Percentiles rank a stretch among this genome's conserved stretches.
Evolutionary conservation across 2,329 filamentous ascomycete species (phyloP).

Genomic region (Herpotrichia juniperi): DNA sequence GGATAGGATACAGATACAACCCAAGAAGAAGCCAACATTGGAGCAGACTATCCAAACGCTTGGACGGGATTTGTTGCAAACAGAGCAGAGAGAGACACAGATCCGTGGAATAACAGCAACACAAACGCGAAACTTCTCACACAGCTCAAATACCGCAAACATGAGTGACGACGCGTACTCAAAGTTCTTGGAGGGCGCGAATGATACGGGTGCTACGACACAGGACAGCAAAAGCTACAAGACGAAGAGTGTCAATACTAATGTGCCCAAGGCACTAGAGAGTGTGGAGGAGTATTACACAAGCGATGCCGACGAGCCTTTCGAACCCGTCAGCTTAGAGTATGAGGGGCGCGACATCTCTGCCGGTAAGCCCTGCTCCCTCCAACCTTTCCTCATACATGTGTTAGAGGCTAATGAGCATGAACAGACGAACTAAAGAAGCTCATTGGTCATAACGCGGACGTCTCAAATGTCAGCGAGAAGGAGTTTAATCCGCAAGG

Average conservation of each 20-base stretch:
- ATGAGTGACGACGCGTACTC: constrained; percentile 82
- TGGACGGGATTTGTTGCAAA: too few species aligned
- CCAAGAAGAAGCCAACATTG: too few species aligned
- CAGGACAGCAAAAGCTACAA: constrained; percentile 35
- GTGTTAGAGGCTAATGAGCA: background rate
- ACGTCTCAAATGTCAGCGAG: constrained; percentile 69
- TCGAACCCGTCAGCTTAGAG: constrained; percentile 74
- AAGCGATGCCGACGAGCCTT: constrained; percentile 86
- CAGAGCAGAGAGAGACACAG: too few species aligned
- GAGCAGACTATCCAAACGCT: too few species aligned
- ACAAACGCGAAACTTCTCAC: too few species aligned
- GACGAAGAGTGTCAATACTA: constrained; percentile 52
- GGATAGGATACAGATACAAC: too few species aligned
- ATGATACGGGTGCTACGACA: constrained; percentile 60
- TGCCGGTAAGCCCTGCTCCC: constrained; percentile 50
- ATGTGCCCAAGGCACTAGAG: constrained; percentile 60
- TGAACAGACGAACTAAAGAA: constrained; percentile 70
- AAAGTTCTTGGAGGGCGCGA: constrained; percentile 86
- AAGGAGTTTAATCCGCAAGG: constrained; percentile 75
- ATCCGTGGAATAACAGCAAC: too few species aligned
- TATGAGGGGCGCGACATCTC: constrained; percentile 63
- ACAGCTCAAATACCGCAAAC: too few species aligned
- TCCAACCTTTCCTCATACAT: too few species aligned
- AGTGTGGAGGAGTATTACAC: constrained; percentile 67
- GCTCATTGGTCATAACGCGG: constrained; percentile 65